A percentile compares a stretch with the other conserved stretches of the same genome.
phyloP scores from a whole-genome alignment of 352 stramenopile genomes.

The Phytopythium delawarense region DNA sequence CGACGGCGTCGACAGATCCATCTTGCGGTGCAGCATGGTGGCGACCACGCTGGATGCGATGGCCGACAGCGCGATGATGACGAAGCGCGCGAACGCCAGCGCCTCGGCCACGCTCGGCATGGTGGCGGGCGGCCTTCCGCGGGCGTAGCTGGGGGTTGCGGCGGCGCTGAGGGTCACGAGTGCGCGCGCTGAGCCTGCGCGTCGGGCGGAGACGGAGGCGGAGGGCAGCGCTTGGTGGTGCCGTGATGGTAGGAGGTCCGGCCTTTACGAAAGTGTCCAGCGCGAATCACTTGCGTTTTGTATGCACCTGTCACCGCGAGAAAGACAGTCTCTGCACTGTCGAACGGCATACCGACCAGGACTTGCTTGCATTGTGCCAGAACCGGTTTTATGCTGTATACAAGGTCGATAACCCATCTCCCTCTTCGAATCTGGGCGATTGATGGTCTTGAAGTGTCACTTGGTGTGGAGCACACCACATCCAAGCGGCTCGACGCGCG shows the following conservation, averaged over 20 bases:
- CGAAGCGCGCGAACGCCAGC: conserved; percentile 30
- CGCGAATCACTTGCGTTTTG: neutral
- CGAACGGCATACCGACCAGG: neutral
- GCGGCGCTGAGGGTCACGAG: too few relatives aligned
- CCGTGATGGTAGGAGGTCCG: neutral
- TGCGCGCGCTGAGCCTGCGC: neutral
- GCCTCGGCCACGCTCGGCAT: conserved; percentile 13
- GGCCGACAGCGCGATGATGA: conserved; percentile 34
- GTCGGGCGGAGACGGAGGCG: neutral
- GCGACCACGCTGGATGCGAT: conserved; percentile 32
- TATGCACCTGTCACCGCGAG: neutral
- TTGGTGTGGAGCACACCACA: too few relatives aligned
- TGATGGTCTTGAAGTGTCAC: too few relatives aligned
- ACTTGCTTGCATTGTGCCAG: too few relatives aligned
- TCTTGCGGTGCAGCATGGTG: conserved; percentile 25
- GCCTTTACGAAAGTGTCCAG: neutral
- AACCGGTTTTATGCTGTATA: too few relatives aligned
- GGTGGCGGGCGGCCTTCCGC: neutral
- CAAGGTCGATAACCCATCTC: too few relatives aligned
- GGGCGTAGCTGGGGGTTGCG: neutral
- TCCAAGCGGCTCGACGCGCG: too few relatives aligned
- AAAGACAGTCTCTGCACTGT: too few relatives aligned
- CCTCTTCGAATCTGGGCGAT: too few relatives aligned
- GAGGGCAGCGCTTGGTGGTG: neutral
- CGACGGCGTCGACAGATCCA: conserved; percentile 4